phyloP scores from a whole-genome alignment of 768 basidiomycete species.

The Tulasnella calospora region DNA sequence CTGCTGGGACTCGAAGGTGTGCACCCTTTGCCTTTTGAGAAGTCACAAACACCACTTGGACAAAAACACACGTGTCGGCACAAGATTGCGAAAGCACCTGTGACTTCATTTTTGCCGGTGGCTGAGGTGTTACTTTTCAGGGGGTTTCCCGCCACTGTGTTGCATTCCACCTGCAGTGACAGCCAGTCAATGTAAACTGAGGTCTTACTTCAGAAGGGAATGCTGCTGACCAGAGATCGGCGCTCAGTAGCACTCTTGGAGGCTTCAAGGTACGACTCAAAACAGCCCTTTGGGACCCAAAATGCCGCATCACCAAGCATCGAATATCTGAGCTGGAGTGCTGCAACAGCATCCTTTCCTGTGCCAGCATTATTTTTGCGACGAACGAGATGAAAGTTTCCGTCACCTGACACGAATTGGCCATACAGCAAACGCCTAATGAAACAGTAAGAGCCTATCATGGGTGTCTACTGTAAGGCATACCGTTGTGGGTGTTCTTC shows the following conservation, averaged over 20 bases:
- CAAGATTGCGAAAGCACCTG: background rate
- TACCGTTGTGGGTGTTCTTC: background rate
- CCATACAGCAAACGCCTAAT: background rate
- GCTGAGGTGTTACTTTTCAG: background rate
- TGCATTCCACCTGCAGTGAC: background rate
- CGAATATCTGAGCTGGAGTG: background rate
- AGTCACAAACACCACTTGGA: background rate
- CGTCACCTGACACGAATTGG: constrained; percentile 3
- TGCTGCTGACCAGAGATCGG: background rate
- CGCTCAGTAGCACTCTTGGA: background rate
- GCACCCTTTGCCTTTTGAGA: background rate
- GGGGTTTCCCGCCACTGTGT: background rate
- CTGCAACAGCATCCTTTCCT: background rate
- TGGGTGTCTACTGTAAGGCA: background rate
- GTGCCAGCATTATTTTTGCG: background rate
- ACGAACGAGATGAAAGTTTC: constrained; percentile 1
- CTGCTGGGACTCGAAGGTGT: too few species aligned
- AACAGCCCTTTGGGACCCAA: background rate
- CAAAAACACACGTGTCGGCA: background rate
- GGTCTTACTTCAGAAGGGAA: background rate
- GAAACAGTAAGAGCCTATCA: background rate
- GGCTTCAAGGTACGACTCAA: background rate
- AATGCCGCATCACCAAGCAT: background rate
- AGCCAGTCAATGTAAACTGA: background rate
- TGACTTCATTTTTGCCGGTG: background rate